A percentile compares a stretch with the other conserved stretches of the same genome.
Evolutionary conservation across 495 filamentous ascomycete genomes (phyloP).

Genomic region (Talaromyces borbonicus): DNA sequence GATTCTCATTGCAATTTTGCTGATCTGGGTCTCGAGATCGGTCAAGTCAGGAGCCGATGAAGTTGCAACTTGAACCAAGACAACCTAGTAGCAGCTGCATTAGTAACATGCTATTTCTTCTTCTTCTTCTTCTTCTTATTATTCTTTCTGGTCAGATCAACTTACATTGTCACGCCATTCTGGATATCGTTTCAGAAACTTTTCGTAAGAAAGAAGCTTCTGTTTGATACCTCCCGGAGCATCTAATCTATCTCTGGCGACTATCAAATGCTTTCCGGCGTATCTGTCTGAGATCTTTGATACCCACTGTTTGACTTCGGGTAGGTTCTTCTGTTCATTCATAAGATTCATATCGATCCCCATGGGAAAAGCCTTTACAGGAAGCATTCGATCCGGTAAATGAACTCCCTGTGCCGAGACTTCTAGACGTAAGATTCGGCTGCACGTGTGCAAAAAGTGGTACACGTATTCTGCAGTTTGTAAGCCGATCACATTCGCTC

Average conservation of each 20-base stretch:
- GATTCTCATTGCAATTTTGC: slow-evolving; percentile 77
- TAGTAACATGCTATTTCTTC: too few species aligned
- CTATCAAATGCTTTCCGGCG: slow-evolving; percentile 69
- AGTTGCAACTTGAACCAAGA: slow-evolving; percentile 78
- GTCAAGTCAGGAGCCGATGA: slow-evolving; percentile 61
- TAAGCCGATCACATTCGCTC: slow-evolving; percentile 83
- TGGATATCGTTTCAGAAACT: slow-evolving; percentile 78
- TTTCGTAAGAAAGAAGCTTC: slow-evolving; percentile 77
- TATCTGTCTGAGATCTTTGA: slow-evolving; percentile 61
- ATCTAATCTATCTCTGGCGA: slow-evolving; percentile 82
- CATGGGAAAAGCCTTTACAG: slow-evolving; percentile 45
- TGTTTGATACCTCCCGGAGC: slow-evolving; percentile 76
- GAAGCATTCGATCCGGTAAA: slow-evolving; percentile 84
- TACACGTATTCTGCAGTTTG: slow-evolving; percentile 87
- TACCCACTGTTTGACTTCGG: slow-evolving; percentile 63
- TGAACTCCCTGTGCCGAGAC: slow-evolving; percentile 80
- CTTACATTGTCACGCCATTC: slow-evolving; percentile 64
- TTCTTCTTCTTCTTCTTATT: too few species aligned
- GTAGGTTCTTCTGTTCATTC: slow-evolving; percentile 50
- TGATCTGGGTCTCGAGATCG: slow-evolving; percentile 70
- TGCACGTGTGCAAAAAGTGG: slow-evolving; percentile 91
- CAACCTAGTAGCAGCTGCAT: too few species aligned
- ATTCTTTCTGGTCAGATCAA: background rate
- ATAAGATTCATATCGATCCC: slow-evolving; percentile 60
- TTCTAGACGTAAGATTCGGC: slow-evolving; percentile 74